Percentiles rank a stretch among this genome's conserved stretches.
Evolutionary conservation across 331 rosid genomes (phyloP).

Genomic region (Prunus yedoensis): DNA sequence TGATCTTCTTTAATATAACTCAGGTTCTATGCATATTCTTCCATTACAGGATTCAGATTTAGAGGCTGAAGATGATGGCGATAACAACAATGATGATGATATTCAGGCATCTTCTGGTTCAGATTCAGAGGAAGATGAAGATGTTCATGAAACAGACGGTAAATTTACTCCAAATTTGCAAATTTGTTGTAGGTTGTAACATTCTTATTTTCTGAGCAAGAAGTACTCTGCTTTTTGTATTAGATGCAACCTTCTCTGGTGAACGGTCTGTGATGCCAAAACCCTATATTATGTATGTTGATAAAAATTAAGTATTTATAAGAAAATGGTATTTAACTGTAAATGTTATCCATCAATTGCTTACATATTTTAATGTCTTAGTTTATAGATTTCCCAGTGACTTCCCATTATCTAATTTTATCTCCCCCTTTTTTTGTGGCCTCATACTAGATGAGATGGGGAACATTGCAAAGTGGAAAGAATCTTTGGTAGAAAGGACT

Average conservation of each 20-base stretch:
- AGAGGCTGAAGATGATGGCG: conserved; percentile 43
- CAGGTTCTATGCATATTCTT: conserved; percentile 19
- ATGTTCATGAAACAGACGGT: conserved; percentile 52
- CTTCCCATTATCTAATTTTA: conserved; percentile 24
- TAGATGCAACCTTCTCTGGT: not conserved
- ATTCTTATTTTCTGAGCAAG: conserved; percentile 22
- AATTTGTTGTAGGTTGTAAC: not conserved
- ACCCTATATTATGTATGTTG: not conserved
- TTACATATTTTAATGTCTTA: not conserved
- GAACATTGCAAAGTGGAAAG: conserved; percentile 86
- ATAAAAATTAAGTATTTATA: not conserved
- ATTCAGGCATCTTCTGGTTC: conserved; percentile 38
- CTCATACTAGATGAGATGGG: conserved; percentile 50
- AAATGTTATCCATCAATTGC: conserved; percentile 11
- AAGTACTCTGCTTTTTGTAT: conserved; percentile 9
- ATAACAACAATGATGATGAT: conserved; percentile 23
- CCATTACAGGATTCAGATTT: conserved; percentile 57
- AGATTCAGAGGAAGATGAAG: conserved; percentile 40
- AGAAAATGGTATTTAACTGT: not conserved
- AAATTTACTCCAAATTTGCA: not conserved
- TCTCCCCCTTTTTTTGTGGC: not conserved
- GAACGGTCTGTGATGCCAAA: not conserved
- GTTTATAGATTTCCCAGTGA: conserved; percentile 1
- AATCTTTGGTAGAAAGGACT: conserved; percentile 60
- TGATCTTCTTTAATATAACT: conserved; percentile 8